These are phyloP conservation scores for Parietaria judaica DNA, from an alignment of 306 rosid genomes.

Conservation along the genomic window DNA sequence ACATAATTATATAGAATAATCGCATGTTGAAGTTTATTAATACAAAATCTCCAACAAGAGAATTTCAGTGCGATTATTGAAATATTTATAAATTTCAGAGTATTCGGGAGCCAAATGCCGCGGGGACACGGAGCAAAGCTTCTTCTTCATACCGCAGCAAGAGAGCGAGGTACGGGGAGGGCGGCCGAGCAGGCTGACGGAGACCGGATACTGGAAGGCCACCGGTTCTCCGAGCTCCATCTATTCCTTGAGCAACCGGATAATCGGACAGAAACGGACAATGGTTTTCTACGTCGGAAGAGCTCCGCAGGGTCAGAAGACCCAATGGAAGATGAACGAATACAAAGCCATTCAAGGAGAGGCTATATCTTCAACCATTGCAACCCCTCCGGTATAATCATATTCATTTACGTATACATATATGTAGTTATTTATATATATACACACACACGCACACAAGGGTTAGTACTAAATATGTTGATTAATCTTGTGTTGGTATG, in stretches of 20 bases:
- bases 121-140: conserved; percentile 72
- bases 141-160: conserved; percentile 74
- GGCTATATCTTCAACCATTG: conserved; percentile 18
- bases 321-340: conserved; percentile 97
- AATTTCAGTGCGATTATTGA: neutral
- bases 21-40: no score
- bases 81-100: conserved; percentile 23
- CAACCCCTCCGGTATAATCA: conserved; percentile 3
- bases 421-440: no score
- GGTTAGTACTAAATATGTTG: no score
- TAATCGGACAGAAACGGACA: conserved; percentile 65
- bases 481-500: no score
- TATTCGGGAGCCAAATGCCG: conserved; percentile 52
- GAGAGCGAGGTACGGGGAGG: conserved; percentile 88
- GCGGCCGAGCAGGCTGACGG: conserved; percentile 67
- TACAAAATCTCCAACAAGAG: no score
- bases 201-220: conserved; percentile 78
- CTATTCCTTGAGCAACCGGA: conserved; percentile 44
- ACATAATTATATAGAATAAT: no score
- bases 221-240: conserved; percentile 77
- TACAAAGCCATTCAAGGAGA: conserved; percentile 42
- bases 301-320: conserved; percentile 64
- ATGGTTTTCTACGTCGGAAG: conserved; percentile 85
- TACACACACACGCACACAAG: no score
- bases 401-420: no score